A percentile compares a stretch with the other conserved stretches of the same genome.
Evolutionary conservation across 495 filamentous ascomycete genomes (phyloP).

Genomic region (Cryomyces minteri): DNA sequence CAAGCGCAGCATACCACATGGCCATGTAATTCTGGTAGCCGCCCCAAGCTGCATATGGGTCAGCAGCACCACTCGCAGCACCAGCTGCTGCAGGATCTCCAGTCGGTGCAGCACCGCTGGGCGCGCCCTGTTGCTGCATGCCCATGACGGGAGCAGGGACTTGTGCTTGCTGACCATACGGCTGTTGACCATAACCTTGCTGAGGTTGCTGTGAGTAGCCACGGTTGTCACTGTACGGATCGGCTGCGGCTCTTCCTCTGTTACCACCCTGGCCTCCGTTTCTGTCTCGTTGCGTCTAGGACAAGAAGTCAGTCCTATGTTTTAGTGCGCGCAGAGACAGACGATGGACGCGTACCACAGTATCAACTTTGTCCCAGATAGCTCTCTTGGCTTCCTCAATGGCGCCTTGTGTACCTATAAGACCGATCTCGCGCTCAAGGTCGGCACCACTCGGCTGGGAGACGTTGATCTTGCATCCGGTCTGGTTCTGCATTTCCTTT

Average conservation of each 20-base stretch:
- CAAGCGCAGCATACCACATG: conserved; percentile 42
- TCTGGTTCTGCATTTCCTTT: conserved; percentile 65
- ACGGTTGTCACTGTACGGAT: conserved; percentile 13
- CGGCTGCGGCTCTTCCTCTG: conserved; percentile 21
- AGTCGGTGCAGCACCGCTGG: conserved; percentile 25
- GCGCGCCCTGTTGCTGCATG: conserved; percentile 13
- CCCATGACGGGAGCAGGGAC: conserved; percentile 8
- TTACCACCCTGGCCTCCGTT: conserved; percentile 13
- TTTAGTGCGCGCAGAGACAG: too few relatives aligned
- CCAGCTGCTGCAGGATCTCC: conserved; percentile 22
- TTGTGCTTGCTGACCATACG: conserved; percentile 17
- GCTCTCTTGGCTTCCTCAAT: conserved; percentile 56
- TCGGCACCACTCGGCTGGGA: conserved; percentile 54
- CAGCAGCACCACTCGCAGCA: conserved; percentile 17
- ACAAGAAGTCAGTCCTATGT: too few relatives aligned
- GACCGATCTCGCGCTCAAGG: conserved; percentile 57
- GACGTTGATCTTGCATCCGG: conserved; percentile 80
- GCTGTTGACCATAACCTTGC: too few relatives aligned
- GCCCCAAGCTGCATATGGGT: conserved; percentile 47
- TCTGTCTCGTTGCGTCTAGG: conserved; percentile 37
- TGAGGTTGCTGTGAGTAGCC: conserved; percentile 25
- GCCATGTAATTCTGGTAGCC: conserved; percentile 44
- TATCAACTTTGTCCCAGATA: conserved; percentile 73
- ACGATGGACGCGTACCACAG: conserved; percentile 55
- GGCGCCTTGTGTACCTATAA: conserved; percentile 52